Conservation (phyloP, 495 filamentous ascomycete species). For the Penicillium desertorum region DNA sequence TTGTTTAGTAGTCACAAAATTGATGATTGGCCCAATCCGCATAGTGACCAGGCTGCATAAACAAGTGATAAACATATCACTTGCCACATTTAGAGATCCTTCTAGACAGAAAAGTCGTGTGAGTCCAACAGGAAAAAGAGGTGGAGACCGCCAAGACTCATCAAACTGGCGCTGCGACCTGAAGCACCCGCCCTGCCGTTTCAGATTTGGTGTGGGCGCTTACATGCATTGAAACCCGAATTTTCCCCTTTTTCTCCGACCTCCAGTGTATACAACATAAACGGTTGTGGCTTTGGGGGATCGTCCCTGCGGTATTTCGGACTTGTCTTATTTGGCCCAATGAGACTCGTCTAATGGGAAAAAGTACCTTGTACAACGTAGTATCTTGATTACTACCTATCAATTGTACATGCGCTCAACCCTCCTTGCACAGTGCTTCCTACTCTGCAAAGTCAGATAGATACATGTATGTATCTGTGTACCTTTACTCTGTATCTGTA, state of each 20-base stretch:
- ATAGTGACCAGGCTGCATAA: conserved; percentile 25
- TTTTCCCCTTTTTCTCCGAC: conserved; percentile 23
- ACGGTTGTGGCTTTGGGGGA: conserved; percentile 20
- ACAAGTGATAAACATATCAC: conserved; percentile 19
- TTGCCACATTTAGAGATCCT: conserved; percentile 13
- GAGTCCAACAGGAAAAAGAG: conserved; percentile 16
- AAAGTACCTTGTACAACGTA: background rate
- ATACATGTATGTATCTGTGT: conserved; percentile 1
- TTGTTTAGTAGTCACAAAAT: background rate
- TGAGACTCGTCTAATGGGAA: conserved; percentile 15
- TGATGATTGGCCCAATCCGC: conserved; percentile 3
- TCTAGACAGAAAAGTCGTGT: conserved; percentile 6
- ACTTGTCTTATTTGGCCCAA: background rate
- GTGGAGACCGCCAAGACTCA: conserved; percentile 24
- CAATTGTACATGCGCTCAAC: background rate
- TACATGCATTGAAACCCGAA: conserved; percentile 32
- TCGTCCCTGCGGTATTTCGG: conserved; percentile 6
- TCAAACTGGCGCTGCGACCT: conserved; percentile 40
- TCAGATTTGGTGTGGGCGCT: conserved; percentile 36
- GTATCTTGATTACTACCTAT: background rate
- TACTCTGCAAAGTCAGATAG: background rate
- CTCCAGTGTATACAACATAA: background rate
- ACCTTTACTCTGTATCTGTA: background rate
- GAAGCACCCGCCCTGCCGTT: conserved; percentile 38
- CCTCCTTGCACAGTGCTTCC: background rate